These are phyloP conservation scores for Fusarium pseudograminearum DNA, from an alignment of 2,329 filamentous ascomycete species.

Conservation along the genomic window DNA sequence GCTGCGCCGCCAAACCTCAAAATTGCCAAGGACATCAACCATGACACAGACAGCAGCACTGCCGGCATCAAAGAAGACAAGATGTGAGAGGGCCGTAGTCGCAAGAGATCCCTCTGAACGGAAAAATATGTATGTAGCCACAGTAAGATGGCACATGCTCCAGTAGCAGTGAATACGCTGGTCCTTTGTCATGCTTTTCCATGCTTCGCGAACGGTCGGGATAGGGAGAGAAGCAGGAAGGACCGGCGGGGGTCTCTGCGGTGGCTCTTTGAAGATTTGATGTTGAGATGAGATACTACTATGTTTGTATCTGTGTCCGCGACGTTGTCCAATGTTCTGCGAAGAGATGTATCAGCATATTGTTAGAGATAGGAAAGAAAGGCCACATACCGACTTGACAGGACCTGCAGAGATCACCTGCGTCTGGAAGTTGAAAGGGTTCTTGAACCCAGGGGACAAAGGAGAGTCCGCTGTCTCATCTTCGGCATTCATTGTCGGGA, in stretches of 20 bases:
- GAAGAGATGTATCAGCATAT: constrained; percentile 12
- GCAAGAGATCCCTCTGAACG: constrained; percentile 87
- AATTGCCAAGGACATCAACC: constrained; percentile 94
- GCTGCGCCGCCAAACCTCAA: constrained; percentile 95
- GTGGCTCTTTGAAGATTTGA: constrained; percentile 95
- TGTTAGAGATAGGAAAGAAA: neutral
- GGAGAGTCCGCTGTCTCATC: constrained; percentile 28
- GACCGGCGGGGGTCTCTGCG: constrained; percentile 84
- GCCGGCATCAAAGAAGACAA: constrained; percentile 95
- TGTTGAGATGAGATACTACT: constrained; percentile 89
- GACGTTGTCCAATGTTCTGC: constrained; percentile 88
- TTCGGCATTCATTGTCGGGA: constrained; percentile 37
- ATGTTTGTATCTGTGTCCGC: constrained; percentile 98
- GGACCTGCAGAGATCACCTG: constrained; percentile 80
- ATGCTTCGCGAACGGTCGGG: constrained; percentile 88
- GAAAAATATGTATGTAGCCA: constrained; percentile 88
- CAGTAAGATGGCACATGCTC: constrained; percentile 87
- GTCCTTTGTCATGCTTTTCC: constrained; percentile 88
- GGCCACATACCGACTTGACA: constrained; percentile 76
- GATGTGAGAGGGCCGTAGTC: constrained; percentile 90
- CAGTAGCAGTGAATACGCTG: constrained; percentile 87
- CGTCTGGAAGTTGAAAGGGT: constrained; percentile 96
- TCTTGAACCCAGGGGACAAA: constrained; percentile 56
- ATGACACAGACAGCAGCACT: constrained; percentile 91
- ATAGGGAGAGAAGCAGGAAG: constrained; percentile 93